Evolutionary conservation across 306 rosid species (phyloP).

Genomic region (Pueraria montana): DNA sequence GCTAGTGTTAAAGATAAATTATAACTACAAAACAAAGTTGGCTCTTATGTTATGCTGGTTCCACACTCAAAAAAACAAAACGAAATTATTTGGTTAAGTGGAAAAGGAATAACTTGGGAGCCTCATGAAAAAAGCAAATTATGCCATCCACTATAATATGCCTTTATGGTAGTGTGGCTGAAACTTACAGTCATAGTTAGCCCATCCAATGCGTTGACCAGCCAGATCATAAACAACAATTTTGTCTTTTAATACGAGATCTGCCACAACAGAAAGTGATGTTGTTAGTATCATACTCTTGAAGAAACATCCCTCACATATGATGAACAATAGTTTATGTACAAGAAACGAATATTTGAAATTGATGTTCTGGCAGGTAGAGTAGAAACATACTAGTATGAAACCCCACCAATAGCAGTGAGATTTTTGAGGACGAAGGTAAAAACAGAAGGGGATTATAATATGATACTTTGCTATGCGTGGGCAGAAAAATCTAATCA

Average conservation of each 20-base stretch:
- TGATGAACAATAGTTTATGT: conserved; percentile 27
- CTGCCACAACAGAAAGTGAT: conserved; percentile 57
- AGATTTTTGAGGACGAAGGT: not conserved
- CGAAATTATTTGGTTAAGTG: not conserved
- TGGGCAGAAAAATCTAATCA: not conserved
- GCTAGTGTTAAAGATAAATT: conserved; percentile 17
- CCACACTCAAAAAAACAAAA: conserved; percentile 23
- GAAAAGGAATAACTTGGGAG: conserved; percentile 23
- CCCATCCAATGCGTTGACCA: conserved; percentile 93
- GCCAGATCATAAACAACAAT: conserved; percentile 90
- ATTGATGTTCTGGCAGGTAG: conserved; percentile 30
- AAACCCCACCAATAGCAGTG: too few species aligned
- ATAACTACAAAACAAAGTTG: conserved; percentile 25
- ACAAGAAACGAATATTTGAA: conserved; percentile 10
- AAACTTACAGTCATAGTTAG: conserved; percentile 95
- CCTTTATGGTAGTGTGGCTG: conserved; percentile 35
- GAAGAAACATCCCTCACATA: conserved; percentile 12
- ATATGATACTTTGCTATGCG: not conserved
- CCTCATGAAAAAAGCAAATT: conserved; percentile 19
- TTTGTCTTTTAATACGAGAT: conserved; percentile 92
- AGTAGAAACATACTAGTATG: conserved; percentile 21
- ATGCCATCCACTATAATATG: conserved; percentile 17
- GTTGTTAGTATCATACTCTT: conserved; percentile 45
- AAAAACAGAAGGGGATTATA: conserved; percentile 1
- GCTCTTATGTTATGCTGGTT: conserved; percentile 16